Evolutionary conservation across 305 asterid genomes (phyloP).

Genomic region (Rubia balearica): DNA sequence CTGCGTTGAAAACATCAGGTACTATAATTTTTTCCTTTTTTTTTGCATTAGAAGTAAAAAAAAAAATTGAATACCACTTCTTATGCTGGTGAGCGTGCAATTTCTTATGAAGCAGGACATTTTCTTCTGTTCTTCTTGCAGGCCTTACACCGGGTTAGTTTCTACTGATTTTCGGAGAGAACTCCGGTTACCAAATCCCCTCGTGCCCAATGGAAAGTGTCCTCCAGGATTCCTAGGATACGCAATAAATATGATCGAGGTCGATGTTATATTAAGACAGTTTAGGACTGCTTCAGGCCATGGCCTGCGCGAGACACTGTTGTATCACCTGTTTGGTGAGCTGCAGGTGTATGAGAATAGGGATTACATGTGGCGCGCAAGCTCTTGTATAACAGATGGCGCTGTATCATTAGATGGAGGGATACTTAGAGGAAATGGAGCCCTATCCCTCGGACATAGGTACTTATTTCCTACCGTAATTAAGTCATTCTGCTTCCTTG

Average conservation of each 20-base stretch:
- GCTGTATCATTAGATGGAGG: slow-evolving; percentile 72
- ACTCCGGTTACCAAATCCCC: slow-evolving; percentile 29
- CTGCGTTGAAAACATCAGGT: too few species aligned
- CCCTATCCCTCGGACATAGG: slow-evolving; percentile 37
- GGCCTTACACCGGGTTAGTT: slow-evolving; percentile 12
- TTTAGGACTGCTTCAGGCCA: slow-evolving; percentile 33
- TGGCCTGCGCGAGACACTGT: slow-evolving; percentile 48
- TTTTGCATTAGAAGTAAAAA: too few species aligned
- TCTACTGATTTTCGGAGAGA: slow-evolving; percentile 23
- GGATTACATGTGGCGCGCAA: slow-evolving; percentile 39
- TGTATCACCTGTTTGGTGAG: slow-evolving; percentile 50
- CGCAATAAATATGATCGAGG: slow-evolving; percentile 43
- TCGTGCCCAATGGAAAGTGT: slow-evolving; percentile 16
- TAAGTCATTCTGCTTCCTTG: background rate
- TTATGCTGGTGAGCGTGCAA: background rate
- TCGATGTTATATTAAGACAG: slow-evolving; percentile 19
- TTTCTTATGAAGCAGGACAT: slow-evolving; percentile 25
- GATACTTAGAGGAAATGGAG: slow-evolving; percentile 44
- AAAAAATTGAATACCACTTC: too few species aligned
- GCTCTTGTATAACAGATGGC: slow-evolving; percentile 33
- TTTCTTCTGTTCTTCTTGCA: slow-evolving; percentile 15
- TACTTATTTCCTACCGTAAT: slow-evolving; percentile 14
- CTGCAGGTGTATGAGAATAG: slow-evolving; percentile 51
- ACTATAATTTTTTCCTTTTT: too few species aligned
- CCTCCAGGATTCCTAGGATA: slow-evolving; percentile 49